phyloP scores from a whole-genome alignment of 1,284 basidiomycete genomes.

The Melampsora larici-populina region DNA sequence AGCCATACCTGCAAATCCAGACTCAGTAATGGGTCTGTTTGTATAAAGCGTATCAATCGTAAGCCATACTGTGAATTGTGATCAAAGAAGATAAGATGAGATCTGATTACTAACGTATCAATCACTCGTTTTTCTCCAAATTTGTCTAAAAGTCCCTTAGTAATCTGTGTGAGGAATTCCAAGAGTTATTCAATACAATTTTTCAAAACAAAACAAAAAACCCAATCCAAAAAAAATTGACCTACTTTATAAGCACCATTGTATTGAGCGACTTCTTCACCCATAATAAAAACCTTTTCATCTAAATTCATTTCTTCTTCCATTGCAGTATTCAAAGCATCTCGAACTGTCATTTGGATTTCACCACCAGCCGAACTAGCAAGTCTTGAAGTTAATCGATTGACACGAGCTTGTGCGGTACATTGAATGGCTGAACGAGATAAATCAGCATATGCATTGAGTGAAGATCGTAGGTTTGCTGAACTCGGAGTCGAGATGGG shows the following conservation, averaged over 20 bases:
- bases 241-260: constrained; percentile 98
- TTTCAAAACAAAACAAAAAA: not conserved
- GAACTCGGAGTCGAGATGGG: not conserved
- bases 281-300: constrained; percentile 89
- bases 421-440: constrained; percentile 33
- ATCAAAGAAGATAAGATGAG: constrained; percentile 14
- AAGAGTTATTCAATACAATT: not conserved
- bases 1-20: constrained; percentile 96
- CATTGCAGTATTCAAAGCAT: constrained; percentile 96
- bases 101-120: constrained; percentile 60
- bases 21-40: constrained; percentile 87
- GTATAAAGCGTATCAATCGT: constrained; percentile 17
- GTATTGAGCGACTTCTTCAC: constrained; percentile 98
- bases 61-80: constrained; percentile 46
- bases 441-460: constrained; percentile 17
- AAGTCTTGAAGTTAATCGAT: constrained; percentile 20
- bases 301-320: constrained; percentile 99
- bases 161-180: constrained; percentile 62
- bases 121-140: constrained; percentile 98
- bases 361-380: constrained; percentile 40
- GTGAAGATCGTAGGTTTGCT: not conserved
- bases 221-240: constrained; percentile 9
- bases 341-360: constrained; percentile 70
- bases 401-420: constrained; percentile 27
- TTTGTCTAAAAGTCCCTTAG: constrained; percentile 97